A percentile compares a stretch with the other conserved stretches of the same genome.
phyloP scores from a whole-genome alignment of 306 rosid genomes.

The Ochetophila trinervis region DNA sequence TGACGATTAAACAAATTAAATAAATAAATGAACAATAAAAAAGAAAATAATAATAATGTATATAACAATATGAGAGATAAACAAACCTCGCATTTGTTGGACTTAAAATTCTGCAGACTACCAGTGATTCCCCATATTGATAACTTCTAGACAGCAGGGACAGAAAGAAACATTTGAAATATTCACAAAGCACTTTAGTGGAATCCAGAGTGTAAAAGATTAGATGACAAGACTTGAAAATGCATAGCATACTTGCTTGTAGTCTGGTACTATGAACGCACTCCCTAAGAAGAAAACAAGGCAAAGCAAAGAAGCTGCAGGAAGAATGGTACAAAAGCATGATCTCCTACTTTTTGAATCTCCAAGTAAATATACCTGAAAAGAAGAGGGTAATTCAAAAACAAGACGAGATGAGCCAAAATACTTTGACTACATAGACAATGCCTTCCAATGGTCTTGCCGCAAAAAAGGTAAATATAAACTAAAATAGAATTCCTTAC shows the following conservation, averaged over 20 bases:
- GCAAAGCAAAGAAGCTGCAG: slow-evolving; percentile 47
- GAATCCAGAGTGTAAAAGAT: background rate
- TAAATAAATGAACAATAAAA: background rate
- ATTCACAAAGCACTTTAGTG: background rate
- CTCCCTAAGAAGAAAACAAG: slow-evolving; percentile 35
- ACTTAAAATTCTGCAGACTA: slow-evolving; percentile 19
- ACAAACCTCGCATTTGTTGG: slow-evolving; percentile 66
- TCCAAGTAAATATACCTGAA: slow-evolving; percentile 36
- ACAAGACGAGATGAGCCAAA: background rate
- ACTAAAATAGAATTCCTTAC: no score
- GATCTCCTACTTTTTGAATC: slow-evolving; percentile 44
- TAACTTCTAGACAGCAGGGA: slow-evolving; percentile 31
- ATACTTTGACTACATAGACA: background rate
- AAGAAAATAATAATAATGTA: background rate
- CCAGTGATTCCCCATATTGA: slow-evolving; percentile 36
- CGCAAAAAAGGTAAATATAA: no score
- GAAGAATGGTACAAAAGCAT: slow-evolving; percentile 42
- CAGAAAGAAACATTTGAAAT: background rate
- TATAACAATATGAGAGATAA: slow-evolving; percentile 6
- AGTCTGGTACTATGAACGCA: slow-evolving; percentile 32
- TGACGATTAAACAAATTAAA: no score
- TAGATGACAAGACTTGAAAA: background rate
- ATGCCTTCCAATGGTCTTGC: no score
- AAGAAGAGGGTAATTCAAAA: background rate
- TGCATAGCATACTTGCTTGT: slow-evolving; percentile 46